Conservation (phyloP, 345 rosid genomes). For the Draba incana region DNA sequence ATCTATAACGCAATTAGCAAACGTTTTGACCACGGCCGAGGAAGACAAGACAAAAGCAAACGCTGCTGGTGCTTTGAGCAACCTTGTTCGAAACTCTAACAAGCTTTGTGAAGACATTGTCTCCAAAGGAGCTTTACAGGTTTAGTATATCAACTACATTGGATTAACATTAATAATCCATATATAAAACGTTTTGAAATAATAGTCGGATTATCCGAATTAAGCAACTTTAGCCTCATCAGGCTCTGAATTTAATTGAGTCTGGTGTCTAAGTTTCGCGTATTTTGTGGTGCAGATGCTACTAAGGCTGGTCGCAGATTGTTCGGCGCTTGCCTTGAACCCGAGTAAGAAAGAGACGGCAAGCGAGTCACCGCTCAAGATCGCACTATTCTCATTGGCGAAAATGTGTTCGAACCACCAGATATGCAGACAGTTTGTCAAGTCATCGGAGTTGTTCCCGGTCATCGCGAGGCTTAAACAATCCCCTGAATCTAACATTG, state of each 20-base stretch:
- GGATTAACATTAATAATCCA: not conserved
- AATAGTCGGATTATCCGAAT: too few species aligned
- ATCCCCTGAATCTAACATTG: constrained; percentile 82
- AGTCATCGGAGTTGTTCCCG: constrained; percentile 73
- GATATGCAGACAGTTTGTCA: constrained; percentile 72
- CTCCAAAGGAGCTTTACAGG: constrained; percentile 95
- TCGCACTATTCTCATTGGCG: constrained; percentile 88
- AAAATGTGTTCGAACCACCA: constrained; percentile 83
- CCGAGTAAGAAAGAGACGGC: constrained; percentile 72
- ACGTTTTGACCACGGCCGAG: constrained; percentile 69
- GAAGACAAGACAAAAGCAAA: constrained; percentile 98
- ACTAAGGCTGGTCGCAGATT: constrained; percentile 73
- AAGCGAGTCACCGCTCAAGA: constrained; percentile 85
- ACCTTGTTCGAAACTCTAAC: constrained; percentile 94
- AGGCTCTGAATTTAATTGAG: too few species aligned
- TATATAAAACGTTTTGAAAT: too few species aligned
- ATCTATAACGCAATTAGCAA: constrained; percentile 82
- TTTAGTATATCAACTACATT: constrained; percentile 39
- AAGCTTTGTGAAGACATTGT: constrained; percentile 89
- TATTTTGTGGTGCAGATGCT: constrained; percentile 58
- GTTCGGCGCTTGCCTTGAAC: constrained; percentile 66
- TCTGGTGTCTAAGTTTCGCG: too few species aligned
- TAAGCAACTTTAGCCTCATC: too few species aligned
- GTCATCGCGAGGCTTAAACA: constrained; percentile 80
- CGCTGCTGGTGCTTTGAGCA: constrained; percentile 96